Conservation (phyloP, 257 asterid species). For the Buddleja alternifolia region DNA sequence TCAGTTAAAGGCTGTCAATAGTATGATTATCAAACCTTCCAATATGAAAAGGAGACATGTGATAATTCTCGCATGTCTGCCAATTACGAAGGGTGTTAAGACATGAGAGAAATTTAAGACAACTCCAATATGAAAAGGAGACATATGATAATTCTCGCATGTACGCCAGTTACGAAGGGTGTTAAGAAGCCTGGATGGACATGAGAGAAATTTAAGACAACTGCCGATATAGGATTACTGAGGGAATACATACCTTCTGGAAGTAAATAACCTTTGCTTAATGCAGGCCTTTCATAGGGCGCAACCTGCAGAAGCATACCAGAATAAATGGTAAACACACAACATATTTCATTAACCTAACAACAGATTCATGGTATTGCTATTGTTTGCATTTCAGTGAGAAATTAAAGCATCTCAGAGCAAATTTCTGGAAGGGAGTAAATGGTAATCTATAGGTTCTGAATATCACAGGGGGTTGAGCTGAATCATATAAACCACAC, state of each 20-base stretch:
- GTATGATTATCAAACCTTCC: background rate
- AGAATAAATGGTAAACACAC: slow-evolving; percentile 10
- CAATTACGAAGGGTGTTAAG: background rate
- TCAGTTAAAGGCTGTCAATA: background rate
- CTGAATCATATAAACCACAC: slow-evolving; percentile 6
- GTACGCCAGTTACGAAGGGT: background rate
- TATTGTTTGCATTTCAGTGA: background rate
- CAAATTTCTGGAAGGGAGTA: no score
- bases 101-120: background rate
- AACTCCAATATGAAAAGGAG: background rate
- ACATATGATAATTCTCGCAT: background rate
- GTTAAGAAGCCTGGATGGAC: background rate
- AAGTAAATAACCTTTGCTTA: slow-evolving; percentile 82
- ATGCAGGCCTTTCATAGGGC: slow-evolving; percentile 86
- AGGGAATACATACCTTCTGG: slow-evolving; percentile 68
- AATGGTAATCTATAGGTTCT: background rate
- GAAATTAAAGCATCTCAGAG: background rate
- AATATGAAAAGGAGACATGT: background rate
- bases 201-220: background rate
- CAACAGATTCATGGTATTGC: background rate
- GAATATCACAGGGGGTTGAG: slow-evolving; percentile 7
- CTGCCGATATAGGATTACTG: background rate
- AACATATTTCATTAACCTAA: slow-evolving; percentile 14
- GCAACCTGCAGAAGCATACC: slow-evolving; percentile 56
- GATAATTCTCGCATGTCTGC: background rate